Conservation (phyloP, 2,329 filamentous ascomycete species). For the Colletotrichum sp. region DNA sequence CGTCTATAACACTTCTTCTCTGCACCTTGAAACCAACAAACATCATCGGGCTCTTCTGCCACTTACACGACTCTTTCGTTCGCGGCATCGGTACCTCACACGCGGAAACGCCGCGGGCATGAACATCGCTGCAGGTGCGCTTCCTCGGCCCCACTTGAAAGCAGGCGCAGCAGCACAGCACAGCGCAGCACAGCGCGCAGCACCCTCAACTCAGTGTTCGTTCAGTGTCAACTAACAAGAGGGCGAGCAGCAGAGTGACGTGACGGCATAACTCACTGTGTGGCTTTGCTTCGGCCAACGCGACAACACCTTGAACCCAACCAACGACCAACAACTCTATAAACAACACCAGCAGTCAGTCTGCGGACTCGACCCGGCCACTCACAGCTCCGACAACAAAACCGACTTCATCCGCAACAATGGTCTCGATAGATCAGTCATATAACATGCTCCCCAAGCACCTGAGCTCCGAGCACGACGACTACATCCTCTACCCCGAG, state of each 20-base stretch:
- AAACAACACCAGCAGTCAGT: not conserved
- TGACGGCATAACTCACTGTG: slow-evolving; percentile 12
- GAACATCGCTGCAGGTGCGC: slow-evolving; percentile 21
- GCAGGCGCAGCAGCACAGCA: slow-evolving; percentile 17
- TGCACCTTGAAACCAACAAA: not conserved
- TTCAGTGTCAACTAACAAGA: slow-evolving; percentile 12
- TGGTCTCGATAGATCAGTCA: slow-evolving; percentile 27
- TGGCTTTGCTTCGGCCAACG: slow-evolving; percentile 19
- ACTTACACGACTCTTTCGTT: not conserved
- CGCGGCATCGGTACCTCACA: not conserved
- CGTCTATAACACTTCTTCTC: not conserved
- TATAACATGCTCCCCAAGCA: slow-evolving; percentile 32
- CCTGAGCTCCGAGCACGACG: slow-evolving; percentile 34
- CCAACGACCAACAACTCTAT: not conserved
- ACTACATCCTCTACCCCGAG: slow-evolving; percentile 53
- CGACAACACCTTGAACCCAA: not conserved
- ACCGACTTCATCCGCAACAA: slow-evolving; percentile 1
- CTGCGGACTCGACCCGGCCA: not conserved
- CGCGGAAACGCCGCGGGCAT: slow-evolving; percentile 18
- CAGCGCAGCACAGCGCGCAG: not conserved
- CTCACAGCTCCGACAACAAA: not conserved
- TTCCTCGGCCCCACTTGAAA: slow-evolving; percentile 13
- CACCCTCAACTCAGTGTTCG: not conserved
- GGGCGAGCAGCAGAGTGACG: slow-evolving; percentile 6
- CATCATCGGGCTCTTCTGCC: not conserved